Conservation (phyloP, 345 rosid genomes). For the Moricandia moricandioides region DNA sequence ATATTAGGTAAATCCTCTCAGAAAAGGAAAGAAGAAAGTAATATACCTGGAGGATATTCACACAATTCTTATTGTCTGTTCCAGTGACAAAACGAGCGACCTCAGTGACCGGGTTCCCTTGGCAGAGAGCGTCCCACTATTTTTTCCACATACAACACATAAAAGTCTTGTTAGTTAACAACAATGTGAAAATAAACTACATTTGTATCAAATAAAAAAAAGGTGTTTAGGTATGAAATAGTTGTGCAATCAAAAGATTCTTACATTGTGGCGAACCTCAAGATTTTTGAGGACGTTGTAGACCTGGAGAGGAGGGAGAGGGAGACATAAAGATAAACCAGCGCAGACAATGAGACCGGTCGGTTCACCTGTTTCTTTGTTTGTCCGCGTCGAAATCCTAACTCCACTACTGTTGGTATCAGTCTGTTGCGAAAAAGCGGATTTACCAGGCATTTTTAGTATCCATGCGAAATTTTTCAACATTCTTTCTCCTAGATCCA, state of each 20-base stretch:
- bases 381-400: slow-evolving; percentile 45
- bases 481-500: slow-evolving; percentile 68
- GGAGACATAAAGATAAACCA: slow-evolving; percentile 75
- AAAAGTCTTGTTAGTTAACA: background rate
- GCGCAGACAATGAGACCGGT: slow-evolving; percentile 57
- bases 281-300: slow-evolving; percentile 48
- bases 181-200: background rate
- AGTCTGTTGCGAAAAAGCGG: slow-evolving; percentile 49
- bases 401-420: slow-evolving; percentile 49
- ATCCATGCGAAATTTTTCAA: slow-evolving; percentile 48
- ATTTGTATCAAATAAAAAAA: background rate
- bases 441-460: slow-evolving; percentile 47
- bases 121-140: slow-evolving; percentile 82
- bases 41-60: slow-evolving; percentile 51
- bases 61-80: slow-evolving; percentile 44
- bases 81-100: slow-evolving; percentile 51
- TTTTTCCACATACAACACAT: background rate
- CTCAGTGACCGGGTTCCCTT: slow-evolving; percentile 46
- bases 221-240: background rate
- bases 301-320: slow-evolving; percentile 44
- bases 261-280: slow-evolving; percentile 51
- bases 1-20: background rate
- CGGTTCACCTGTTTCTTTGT: slow-evolving; percentile 50
- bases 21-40: background rate
- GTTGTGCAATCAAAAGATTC: background rate